Conservation (phyloP, 352 stramenopile species). For the Globisporangium middletonii region DNA sequence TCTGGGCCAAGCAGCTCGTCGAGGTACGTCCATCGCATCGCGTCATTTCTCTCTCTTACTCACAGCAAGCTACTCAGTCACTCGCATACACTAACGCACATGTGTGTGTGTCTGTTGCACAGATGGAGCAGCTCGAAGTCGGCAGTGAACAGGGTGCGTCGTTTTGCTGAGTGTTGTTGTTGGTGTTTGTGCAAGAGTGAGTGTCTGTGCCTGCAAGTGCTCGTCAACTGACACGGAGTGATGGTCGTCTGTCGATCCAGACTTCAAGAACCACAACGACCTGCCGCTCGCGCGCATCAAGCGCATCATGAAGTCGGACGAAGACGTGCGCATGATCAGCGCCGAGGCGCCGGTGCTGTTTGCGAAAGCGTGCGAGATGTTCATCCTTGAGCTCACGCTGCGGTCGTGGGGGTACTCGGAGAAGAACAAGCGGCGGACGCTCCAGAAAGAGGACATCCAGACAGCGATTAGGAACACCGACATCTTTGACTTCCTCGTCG, state of each 20-base stretch:
- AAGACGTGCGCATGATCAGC: conserved; percentile 98
- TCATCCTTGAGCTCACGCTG: conserved; percentile 98
- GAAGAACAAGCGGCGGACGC: conserved; percentile 88
- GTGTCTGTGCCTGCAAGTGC: background rate
- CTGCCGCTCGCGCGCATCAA: conserved; percentile 98
- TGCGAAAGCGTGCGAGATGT: conserved; percentile 99
- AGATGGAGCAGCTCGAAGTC: conserved; percentile 91
- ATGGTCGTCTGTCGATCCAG: conserved; percentile 16
- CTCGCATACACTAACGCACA: background rate
- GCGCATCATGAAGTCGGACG: conserved; percentile 99
- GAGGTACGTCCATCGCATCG: conserved; percentile 28
- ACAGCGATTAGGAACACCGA: conserved; percentile 98
- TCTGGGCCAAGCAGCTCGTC: conserved; percentile 91
- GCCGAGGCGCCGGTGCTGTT: conserved; percentile 98
- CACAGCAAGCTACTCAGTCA: background rate
- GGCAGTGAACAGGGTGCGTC: conserved; percentile 88
- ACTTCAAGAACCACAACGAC: conserved; percentile 99
- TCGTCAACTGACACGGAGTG: too few species aligned
- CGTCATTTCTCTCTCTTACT: too few species aligned
- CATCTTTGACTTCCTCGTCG: conserved; percentile 99
- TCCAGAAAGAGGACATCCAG: conserved; percentile 98
- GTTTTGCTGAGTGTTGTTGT: background rate
- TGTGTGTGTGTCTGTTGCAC: conserved; percentile 3
- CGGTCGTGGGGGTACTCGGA: conserved; percentile 88
- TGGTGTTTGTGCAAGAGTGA: background rate